A percentile compares a stretch with the other conserved stretches of the same genome.
phyloP scores from a whole-genome alignment of 2,329 filamentous ascomycete genomes.

The Cercospora zeina region DNA sequence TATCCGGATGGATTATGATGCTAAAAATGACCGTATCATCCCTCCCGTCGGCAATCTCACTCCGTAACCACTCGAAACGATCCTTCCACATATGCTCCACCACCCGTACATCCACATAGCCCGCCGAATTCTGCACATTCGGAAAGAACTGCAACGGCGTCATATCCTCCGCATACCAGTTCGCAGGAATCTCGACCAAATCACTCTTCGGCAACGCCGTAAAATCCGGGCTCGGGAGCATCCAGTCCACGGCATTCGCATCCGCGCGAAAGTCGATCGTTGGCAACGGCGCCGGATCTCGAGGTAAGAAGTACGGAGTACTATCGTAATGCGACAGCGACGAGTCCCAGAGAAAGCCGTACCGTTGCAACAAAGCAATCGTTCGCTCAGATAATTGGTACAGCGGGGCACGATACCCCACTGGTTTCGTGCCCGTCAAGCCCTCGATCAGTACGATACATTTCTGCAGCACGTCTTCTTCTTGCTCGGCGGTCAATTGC shows the following conservation, averaged over 20 bases:
- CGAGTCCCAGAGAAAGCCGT: conserved; percentile 55
- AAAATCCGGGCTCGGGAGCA: conserved; percentile 46
- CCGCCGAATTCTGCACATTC: conserved; percentile 54
- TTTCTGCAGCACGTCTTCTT: conserved; percentile 52
- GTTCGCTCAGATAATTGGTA: conserved; percentile 55
- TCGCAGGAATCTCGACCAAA: conserved; percentile 53
- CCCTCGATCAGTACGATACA: conserved; percentile 50
- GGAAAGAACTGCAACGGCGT: conserved; percentile 53
- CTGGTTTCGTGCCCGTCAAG: conserved; percentile 49
- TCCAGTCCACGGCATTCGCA: conserved; percentile 47
- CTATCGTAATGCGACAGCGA: conserved; percentile 55
- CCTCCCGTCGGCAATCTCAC: conserved; percentile 41
- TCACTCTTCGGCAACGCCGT: conserved; percentile 34
- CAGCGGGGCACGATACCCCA: conserved; percentile 55
- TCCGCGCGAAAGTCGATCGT: conserved; percentile 45
- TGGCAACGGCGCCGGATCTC: conserved; percentile 43
- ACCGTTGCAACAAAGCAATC: conserved; percentile 50
- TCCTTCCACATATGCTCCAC: conserved; percentile 64
- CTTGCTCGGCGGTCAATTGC: conserved; percentile 52
- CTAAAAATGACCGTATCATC: conserved; percentile 51
- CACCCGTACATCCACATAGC: conserved; percentile 58
- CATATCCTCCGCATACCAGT: conserved; percentile 57
- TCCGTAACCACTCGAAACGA: conserved; percentile 56
- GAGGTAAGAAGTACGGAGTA: conserved; percentile 52
- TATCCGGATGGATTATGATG: conserved; percentile 59